These are phyloP conservation scores for Rhytidiadelphus loreus DNA, from an alignment of 225 moss, liverwort and hornwort genomes.

Conservation along the genomic window DNA sequence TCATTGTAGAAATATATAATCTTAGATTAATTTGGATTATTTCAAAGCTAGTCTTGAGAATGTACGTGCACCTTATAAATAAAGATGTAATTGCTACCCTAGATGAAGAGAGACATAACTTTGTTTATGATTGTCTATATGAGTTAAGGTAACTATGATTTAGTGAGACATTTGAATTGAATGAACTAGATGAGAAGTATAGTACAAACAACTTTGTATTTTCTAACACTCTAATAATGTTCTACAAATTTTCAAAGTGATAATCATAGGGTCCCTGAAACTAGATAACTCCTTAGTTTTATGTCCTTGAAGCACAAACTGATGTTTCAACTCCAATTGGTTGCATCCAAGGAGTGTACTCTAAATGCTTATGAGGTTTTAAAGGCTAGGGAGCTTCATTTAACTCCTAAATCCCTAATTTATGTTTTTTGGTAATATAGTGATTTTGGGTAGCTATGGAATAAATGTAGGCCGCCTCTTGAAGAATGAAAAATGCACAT, in stretches of 20 bases:
- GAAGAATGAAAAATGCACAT: no score
- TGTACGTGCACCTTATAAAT: not conserved
- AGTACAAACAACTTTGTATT: not conserved
- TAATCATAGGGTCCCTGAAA: not conserved
- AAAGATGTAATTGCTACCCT: not conserved
- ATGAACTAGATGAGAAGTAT: not conserved
- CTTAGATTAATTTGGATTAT: not conserved
- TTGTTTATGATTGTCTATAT: not conserved
- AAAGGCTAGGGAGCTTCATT: not conserved
- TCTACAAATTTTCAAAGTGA: not conserved
- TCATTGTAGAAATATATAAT: no score
- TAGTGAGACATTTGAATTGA: not conserved
- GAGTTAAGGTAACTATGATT: not conserved
- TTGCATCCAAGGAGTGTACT: not conserved
- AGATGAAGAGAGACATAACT: not conserved
- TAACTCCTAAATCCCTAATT: no score
- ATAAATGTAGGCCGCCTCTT: no score
- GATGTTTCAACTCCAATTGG: not conserved
- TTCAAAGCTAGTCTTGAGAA: not conserved
- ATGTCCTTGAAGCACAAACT: not conserved
- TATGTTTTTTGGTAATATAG: no score
- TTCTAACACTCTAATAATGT: not conserved
- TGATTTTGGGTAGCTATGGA: no score
- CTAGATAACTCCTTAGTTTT: not conserved
- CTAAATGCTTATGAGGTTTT: not conserved